A percentile compares a stretch with the other conserved stretches of the same genome.
These are phyloP conservation scores for Rickenella mellea DNA, from an alignment of 768 basidiomycete genomes.

Conservation along the genomic window DNA sequence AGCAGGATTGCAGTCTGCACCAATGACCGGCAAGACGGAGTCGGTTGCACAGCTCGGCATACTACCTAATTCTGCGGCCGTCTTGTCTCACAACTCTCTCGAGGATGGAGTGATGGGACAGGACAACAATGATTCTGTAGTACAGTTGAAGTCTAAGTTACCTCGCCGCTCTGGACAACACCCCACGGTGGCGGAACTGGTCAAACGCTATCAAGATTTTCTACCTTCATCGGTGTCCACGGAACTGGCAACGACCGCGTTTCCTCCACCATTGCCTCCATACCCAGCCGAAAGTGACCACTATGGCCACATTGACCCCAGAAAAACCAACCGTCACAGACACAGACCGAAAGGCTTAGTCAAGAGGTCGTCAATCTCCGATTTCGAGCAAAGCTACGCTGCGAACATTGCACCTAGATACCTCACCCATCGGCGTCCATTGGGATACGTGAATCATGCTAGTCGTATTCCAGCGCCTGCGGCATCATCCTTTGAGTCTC, in stretches of 20 bases:
- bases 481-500: slow-evolving; percentile 42
- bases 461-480: slow-evolving; percentile 48
- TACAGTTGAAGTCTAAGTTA: slow-evolving; percentile 38
- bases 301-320: slow-evolving; percentile 34
- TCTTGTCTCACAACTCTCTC: no score
- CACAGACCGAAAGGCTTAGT: slow-evolving; percentile 31
- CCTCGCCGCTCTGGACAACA: slow-evolving; percentile 50
- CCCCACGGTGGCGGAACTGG: slow-evolving; percentile 75
- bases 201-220: slow-evolving; percentile 73
- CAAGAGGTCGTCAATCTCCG: slow-evolving; percentile 57
- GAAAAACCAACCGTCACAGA: slow-evolving; percentile 18
- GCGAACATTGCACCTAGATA: slow-evolving; percentile 83
- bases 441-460: slow-evolving; percentile 21
- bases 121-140: no score
- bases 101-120: no score
- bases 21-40: slow-evolving; percentile 1
- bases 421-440: slow-evolving; percentile 41
- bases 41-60: not conserved
- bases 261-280: slow-evolving; percentile 39
- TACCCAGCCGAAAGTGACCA: slow-evolving; percentile 75
- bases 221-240: slow-evolving; percentile 64
- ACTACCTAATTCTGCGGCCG: no score
- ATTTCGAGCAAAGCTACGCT: slow-evolving; percentile 87
- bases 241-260: slow-evolving; percentile 61
- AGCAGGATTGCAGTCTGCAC: slow-evolving; percentile 25